Conservation (phyloP, 305 asterid genomes). For the Coffea humblotiana region DNA sequence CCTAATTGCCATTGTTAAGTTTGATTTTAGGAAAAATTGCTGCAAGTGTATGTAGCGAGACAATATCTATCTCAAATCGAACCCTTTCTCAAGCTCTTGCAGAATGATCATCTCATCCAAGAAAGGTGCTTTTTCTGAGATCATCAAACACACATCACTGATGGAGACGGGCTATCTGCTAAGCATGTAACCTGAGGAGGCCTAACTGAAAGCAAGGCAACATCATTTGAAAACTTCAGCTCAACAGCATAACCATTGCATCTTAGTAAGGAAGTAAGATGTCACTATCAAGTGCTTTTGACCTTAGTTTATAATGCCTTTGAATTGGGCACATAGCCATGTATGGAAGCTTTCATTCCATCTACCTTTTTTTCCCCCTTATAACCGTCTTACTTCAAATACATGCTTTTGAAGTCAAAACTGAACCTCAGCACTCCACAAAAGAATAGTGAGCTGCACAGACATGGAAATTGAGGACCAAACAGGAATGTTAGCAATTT, state of each 20-base stretch:
- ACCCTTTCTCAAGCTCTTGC: neutral
- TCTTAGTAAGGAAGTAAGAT: neutral
- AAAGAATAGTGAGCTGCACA: neutral
- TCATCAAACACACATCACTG: neutral
- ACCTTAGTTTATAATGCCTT: neutral
- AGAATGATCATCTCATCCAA: neutral
- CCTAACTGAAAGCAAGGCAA: conserved; percentile 1
- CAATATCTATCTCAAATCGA: neutral
- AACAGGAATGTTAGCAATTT: neutral
- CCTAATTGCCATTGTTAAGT: neutral
- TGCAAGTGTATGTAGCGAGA: neutral
- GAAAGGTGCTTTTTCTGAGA: neutral
- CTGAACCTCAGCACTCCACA: conserved; percentile 2
- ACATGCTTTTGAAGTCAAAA: neutral
- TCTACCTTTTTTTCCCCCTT: neutral
- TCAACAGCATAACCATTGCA: neutral
- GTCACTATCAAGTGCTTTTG: neutral
- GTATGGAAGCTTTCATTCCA: neutral
- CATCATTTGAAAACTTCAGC: neutral
- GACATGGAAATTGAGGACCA: neutral
- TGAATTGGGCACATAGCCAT: neutral
- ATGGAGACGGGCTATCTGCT: neutral
- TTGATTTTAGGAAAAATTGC: neutral
- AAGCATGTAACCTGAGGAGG: neutral
- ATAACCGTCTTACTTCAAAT: neutral